phyloP scores from a whole-genome alignment of 2,329 filamentous ascomycete genomes.

The Fusarium buharicum region DNA sequence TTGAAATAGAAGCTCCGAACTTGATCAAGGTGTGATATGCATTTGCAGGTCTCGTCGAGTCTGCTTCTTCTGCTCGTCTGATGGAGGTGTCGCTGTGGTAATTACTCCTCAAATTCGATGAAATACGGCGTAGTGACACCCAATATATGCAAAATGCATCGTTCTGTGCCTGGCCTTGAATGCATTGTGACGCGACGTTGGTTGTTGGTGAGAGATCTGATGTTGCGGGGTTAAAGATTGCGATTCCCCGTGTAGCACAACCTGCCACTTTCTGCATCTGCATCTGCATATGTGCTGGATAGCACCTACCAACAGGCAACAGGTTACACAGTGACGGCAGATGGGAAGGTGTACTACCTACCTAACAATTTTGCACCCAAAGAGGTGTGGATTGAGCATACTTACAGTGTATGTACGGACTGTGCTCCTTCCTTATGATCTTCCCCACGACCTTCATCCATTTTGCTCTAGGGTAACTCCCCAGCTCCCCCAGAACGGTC shows the following conservation, averaged over 20 bases:
- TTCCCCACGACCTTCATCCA: background rate
- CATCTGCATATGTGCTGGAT: background rate
- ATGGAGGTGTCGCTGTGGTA: conserved; percentile 10
- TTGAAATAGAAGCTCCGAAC: background rate
- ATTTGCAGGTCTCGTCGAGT: conserved; percentile 1
- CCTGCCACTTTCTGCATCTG: conserved; percentile 2
- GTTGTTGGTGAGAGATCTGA: conserved; percentile 23
- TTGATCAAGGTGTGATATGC: conserved; percentile 7
- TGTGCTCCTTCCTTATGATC: background rate
- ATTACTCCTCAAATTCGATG: conserved; percentile 5
- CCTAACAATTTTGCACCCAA: background rate
- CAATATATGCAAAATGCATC: no score
- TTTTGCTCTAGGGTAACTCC: conserved; percentile 25
- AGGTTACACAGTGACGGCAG: conserved; percentile 6
- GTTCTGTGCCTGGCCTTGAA: conserved; percentile 30
- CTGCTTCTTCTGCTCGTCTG: background rate
- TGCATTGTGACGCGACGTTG: conserved; percentile 27
- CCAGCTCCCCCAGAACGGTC: no score
- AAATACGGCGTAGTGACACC: background rate
- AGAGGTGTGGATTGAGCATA: background rate
- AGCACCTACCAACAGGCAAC: conserved; percentile 19
- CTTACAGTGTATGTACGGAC: conserved; percentile 11
- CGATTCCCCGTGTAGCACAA: conserved; percentile 23
- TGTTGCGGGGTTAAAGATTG: conserved; percentile 18
- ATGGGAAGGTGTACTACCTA: conserved; percentile 6